A percentile compares a stretch with the other conserved stretches of the same genome.
Conservation (phyloP, 2,329 filamentous ascomycete genomes). For the Penicillium sp. region DNA sequence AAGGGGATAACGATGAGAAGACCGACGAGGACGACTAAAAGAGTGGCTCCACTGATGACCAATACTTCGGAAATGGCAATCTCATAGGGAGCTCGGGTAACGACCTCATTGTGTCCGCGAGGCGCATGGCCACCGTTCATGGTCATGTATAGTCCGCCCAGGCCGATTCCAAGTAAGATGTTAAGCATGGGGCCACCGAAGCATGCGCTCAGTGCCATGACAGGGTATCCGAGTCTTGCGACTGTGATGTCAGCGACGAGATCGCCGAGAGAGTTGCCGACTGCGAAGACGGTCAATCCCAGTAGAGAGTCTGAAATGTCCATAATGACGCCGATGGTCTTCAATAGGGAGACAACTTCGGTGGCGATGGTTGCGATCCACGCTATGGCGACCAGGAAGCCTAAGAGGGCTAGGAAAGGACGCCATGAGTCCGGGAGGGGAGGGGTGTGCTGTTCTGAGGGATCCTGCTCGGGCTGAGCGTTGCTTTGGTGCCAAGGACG, state of each 20-base stretch:
- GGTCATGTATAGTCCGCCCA: slow-evolving; percentile 86
- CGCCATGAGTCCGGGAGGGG: slow-evolving; percentile 68
- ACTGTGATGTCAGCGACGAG: slow-evolving; percentile 94
- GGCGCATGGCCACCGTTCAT: slow-evolving; percentile 48
- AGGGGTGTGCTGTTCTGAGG: slow-evolving; percentile 15
- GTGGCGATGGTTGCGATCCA: slow-evolving; percentile 97
- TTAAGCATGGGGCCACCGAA: slow-evolving; percentile 99
- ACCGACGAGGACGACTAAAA: slow-evolving; percentile 75
- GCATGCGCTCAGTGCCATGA: slow-evolving; percentile 93
- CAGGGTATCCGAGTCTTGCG: slow-evolving; percentile 85
- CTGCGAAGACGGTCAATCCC: slow-evolving; percentile 91
- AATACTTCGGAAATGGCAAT: slow-evolving; percentile 83
- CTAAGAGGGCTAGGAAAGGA: slow-evolving; percentile 77
- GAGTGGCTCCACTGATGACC: slow-evolving; percentile 77
- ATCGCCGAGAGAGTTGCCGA: slow-evolving; percentile 92
- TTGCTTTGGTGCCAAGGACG: slow-evolving; percentile 35
- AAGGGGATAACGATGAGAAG: slow-evolving; percentile 77
- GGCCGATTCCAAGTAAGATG: slow-evolving; percentile 89
- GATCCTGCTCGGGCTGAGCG: neutral
- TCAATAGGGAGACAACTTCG: slow-evolving; percentile 92
- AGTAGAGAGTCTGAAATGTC: slow-evolving; percentile 93
- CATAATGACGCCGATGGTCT: slow-evolving; percentile 86
- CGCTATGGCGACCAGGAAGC: slow-evolving; percentile 85
- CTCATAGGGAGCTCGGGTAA: slow-evolving; percentile 60
- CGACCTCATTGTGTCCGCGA: slow-evolving; percentile 6